A percentile compares a stretch with the other conserved stretches of the same genome.
These are phyloP conservation scores for Globisporangium alternatum DNA, from an alignment of 352 stramenopile species.

Conservation along the genomic window DNA sequence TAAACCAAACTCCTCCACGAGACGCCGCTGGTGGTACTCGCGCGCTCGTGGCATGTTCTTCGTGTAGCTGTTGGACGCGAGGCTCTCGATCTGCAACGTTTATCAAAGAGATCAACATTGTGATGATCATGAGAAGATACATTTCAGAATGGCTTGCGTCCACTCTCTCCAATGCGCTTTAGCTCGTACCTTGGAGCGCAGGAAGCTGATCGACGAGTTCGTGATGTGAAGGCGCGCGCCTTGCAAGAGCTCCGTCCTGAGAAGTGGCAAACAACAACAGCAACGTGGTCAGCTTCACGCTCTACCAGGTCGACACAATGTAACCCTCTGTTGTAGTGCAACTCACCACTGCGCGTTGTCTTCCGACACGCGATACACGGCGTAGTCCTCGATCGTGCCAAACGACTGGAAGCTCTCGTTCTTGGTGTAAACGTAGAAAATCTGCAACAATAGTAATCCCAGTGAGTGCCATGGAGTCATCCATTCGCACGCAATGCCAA, in stretches of 20 bases:
- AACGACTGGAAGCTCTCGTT: slow-evolving; percentile 73
- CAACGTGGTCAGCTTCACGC: background rate
- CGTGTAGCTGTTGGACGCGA: slow-evolving; percentile 65
- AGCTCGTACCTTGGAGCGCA: slow-evolving; percentile 54
- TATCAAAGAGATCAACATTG: background rate
- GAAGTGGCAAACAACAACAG: background rate
- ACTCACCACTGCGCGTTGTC: slow-evolving; percentile 45
- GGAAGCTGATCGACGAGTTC: slow-evolving; percentile 68
- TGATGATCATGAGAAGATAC: background rate
- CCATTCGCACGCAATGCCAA: background rate
- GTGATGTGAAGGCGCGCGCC: slow-evolving; percentile 68
- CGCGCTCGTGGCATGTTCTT: slow-evolving; percentile 60
- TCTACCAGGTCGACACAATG: background rate
- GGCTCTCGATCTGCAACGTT: slow-evolving; percentile 52
- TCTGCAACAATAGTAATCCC: slow-evolving; percentile 17
- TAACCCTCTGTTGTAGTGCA: background rate
- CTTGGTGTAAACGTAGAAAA: slow-evolving; percentile 78
- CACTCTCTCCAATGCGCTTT: background rate
- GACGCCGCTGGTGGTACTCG: slow-evolving; percentile 53
- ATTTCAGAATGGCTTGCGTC: background rate
- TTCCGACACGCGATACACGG: slow-evolving; percentile 42
- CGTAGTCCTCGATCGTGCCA: slow-evolving; percentile 71
- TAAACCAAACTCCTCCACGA: slow-evolving; percentile 59
- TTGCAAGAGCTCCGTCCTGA: slow-evolving; percentile 68
- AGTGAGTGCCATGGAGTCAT: too few relatives aligned